phyloP scores from a whole-genome alignment of 1,284 basidiomycete genomes.

The Boletus sp. region DNA sequence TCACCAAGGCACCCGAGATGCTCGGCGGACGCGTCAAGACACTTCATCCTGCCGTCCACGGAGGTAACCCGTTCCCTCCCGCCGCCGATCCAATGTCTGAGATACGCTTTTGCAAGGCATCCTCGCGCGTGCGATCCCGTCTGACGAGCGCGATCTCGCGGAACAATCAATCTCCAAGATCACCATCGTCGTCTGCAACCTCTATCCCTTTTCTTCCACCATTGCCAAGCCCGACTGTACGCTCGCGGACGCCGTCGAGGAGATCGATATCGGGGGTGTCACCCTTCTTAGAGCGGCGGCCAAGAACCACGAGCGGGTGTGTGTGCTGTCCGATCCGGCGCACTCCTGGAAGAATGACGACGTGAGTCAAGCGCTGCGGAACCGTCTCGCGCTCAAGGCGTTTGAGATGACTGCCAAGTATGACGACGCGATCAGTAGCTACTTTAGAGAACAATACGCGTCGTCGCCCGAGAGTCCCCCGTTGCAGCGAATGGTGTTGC shows the following conservation, averaged over 20 bases:
- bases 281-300: conserved; percentile 97
- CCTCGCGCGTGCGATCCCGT: conserved; percentile 82
- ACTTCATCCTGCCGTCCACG: conserved; percentile 97
- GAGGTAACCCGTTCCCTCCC: conserved; percentile 53
- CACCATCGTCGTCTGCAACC: conserved; percentile 96
- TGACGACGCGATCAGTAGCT: conserved; percentile 93
- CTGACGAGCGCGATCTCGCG: conserved; percentile 80
- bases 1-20: conserved; percentile 99
- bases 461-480: conserved; percentile 70
- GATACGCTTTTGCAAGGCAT: conserved; percentile 55
- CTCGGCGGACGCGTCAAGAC: conserved; percentile 98
- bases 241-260: conserved; percentile 90
- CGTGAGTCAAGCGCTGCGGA: conserved; percentile 68
- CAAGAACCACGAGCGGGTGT: conserved; percentile 95
- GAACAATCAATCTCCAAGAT: conserved; percentile 85
- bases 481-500: conserved; percentile 81
- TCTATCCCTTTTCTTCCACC: conserved; percentile 95
- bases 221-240: conserved; percentile 88
- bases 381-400: conserved; percentile 90
- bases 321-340: conserved; percentile 89
- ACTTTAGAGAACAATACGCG: conserved; percentile 96
- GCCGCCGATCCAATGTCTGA: conserved; percentile 6
- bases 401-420: conserved; percentile 96
- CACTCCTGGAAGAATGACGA: conserved; percentile 83
- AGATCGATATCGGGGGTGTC: conserved; percentile 98